Evolutionary conservation across 768 basidiomycete species (phyloP).

Genomic region (Lactifluus rugatus): DNA sequence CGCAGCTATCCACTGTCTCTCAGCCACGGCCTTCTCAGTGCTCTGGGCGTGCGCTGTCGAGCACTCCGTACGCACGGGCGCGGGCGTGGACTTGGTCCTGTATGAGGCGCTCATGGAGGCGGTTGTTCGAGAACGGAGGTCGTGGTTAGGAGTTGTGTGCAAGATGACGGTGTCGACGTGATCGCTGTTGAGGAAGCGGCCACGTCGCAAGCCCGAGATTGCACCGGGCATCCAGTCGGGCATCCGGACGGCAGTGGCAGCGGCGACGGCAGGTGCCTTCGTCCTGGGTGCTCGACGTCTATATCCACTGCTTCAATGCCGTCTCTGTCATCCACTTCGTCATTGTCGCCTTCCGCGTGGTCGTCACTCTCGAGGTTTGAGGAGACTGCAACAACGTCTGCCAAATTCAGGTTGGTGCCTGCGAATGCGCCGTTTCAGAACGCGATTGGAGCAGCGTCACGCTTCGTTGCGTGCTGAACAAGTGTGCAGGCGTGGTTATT

Average conservation of each 20-base stretch:
- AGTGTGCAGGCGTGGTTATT: neutral
- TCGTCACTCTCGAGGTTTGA: constrained; percentile 3
- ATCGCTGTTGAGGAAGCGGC: constrained; percentile 1
- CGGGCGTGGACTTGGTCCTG: neutral
- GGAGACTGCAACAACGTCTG: neutral
- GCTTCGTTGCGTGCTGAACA: neutral
- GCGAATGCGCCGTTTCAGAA: constrained; percentile 12
- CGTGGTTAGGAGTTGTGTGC: neutral
- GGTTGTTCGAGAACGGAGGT: neutral
- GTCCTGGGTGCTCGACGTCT: neutral
- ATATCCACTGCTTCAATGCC: constrained; percentile 8
- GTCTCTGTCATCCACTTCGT: neutral
- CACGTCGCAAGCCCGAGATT: neutral
- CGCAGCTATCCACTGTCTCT: constrained; percentile 2
- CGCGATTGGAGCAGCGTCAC: constrained; percentile 2
- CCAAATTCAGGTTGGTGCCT: constrained; percentile 2
- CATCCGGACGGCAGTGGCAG: neutral
- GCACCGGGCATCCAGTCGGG: neutral
- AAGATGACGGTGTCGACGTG: neutral
- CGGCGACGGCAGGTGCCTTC: neutral
- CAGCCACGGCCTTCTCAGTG: neutral
- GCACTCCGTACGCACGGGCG: neutral
- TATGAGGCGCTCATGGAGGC: neutral
- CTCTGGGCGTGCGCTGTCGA: constrained; percentile 6
- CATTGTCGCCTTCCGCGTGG: neutral